phyloP scores from a whole-genome alignment of 352 stramenopile genomes.

The Phytophthora meadii region DNA sequence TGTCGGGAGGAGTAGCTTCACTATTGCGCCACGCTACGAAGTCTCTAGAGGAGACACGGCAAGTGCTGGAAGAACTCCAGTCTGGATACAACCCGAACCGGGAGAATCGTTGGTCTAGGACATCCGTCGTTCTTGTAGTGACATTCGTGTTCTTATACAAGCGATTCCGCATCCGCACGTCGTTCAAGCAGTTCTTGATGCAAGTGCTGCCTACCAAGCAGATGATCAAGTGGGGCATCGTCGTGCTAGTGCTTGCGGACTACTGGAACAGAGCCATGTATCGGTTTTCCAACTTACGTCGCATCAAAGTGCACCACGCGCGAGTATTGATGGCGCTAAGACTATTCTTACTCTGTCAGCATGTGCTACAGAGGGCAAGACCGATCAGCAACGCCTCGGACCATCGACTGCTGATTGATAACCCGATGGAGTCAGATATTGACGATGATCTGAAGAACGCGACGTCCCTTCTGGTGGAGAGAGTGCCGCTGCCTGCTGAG shows the following conservation, averaged over 20 bases:
- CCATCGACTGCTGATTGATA: slow-evolving; percentile 82
- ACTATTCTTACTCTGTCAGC: slow-evolving; percentile 83
- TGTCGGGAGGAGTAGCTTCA: slow-evolving; percentile 79
- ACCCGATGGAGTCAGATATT: slow-evolving; percentile 87
- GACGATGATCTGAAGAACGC: slow-evolving; percentile 90
- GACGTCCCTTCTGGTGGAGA: slow-evolving; percentile 78
- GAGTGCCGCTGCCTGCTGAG: slow-evolving; percentile 81
- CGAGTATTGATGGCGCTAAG: slow-evolving; percentile 86
- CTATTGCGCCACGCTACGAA: slow-evolving; percentile 85
- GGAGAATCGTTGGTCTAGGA: slow-evolving; percentile 88
- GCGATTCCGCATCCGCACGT: slow-evolving; percentile 73
- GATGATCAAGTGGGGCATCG: slow-evolving; percentile 67
- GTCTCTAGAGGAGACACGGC: slow-evolving; percentile 79
- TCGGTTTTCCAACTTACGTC: slow-evolving; percentile 82
- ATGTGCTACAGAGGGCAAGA: slow-evolving; percentile 81
- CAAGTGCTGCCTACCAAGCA: slow-evolving; percentile 72
- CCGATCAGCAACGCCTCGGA: slow-evolving; percentile 77
- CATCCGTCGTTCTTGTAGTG: slow-evolving; percentile 62
- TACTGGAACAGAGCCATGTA: slow-evolving; percentile 86
- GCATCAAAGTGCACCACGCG: slow-evolving; percentile 87
- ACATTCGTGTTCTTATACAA: slow-evolving; percentile 74
- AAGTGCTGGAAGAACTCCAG: slow-evolving; percentile 83
- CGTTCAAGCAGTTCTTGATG: slow-evolving; percentile 69
- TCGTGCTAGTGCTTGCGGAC: slow-evolving; percentile 59
- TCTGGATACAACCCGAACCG: slow-evolving; percentile 84